These are phyloP conservation scores for Stachybotrys chlorohalonatus DNA, from an alignment of 2,329 filamentous ascomycete species.

Conservation along the genomic window DNA sequence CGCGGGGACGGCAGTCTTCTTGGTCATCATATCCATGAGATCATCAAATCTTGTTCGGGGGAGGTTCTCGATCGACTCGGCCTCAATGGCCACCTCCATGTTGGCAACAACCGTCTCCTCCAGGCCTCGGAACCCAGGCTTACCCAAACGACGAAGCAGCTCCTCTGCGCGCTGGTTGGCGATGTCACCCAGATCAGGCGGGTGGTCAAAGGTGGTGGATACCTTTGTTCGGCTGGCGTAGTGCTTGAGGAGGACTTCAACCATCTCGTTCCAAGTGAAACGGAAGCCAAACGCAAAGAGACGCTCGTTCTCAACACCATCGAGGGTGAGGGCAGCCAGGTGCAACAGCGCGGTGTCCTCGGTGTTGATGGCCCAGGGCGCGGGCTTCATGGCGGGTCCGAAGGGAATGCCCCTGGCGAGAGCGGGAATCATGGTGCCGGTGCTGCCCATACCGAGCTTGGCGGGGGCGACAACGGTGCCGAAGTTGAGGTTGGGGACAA, in stretches of 20 bases:
- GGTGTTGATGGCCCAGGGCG: slow-evolving; percentile 34
- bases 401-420: background rate
- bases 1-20: no score
- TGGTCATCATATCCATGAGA: no score
- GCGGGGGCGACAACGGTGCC: background rate
- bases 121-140: background rate
- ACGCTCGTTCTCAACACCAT: slow-evolving; percentile 33
- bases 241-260: slow-evolving; percentile 11
- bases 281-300: slow-evolving; percentile 41
- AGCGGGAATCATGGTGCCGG: background rate
- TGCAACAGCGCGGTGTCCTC: slow-evolving; percentile 39
- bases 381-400: background rate
- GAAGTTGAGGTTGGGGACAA: background rate
- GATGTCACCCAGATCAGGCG: background rate
- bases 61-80: background rate
- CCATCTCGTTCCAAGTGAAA: slow-evolving; percentile 33
- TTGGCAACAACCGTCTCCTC: background rate
- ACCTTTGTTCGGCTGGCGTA: slow-evolving; percentile 2
- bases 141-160: slow-evolving; percentile 6
- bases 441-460: background rate
- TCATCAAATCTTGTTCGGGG: background rate
- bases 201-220: background rate
- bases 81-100: background rate
- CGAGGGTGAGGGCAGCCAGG: slow-evolving; percentile 36
- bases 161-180: slow-evolving; percentile 6